A percentile compares a stretch with the other conserved stretches of the same genome.
phyloP scores from a whole-genome alignment of 768 basidiomycete genomes.

The Solioccasus polychromus region DNA sequence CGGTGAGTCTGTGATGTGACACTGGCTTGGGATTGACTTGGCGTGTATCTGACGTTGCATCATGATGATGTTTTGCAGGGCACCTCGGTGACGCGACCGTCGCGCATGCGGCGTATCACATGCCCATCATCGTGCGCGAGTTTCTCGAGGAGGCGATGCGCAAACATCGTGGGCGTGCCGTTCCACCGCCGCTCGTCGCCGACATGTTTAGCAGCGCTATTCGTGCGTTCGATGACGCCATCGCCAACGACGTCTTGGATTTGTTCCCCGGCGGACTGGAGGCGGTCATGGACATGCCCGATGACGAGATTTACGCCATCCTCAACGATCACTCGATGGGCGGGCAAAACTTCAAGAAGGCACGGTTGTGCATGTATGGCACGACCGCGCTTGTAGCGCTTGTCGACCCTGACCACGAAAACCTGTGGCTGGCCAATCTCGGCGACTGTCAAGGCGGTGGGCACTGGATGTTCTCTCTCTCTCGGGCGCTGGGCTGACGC shows the following conservation, averaged over 20 bases:
- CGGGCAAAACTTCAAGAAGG: constrained; percentile 60
- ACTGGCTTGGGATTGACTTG: background rate
- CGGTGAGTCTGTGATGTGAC: constrained; percentile 45
- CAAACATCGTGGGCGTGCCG: constrained; percentile 36
- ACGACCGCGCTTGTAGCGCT: constrained; percentile 74
- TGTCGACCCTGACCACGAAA: constrained; percentile 62
- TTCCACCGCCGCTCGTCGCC: constrained; percentile 50
- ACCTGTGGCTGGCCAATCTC: constrained; percentile 78
- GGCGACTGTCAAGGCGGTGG: constrained; percentile 78
- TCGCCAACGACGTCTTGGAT: constrained; percentile 61
- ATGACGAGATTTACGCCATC: constrained; percentile 52
- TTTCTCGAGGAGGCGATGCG: constrained; percentile 45
- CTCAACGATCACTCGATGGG: constrained; percentile 64
- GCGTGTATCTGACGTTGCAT: too few relatives aligned
- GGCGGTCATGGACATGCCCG: constrained; percentile 48
- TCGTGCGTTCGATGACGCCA: constrained; percentile 61
- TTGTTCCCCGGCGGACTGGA: constrained; percentile 57
- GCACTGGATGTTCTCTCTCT: constrained; percentile 22
- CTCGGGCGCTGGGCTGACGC: constrained; percentile 1
- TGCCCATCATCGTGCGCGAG: constrained; percentile 64
- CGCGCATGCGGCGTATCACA: constrained; percentile 63
- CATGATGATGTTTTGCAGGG: constrained; percentile 35
- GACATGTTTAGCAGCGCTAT: constrained; percentile 58
- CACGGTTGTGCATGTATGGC: constrained; percentile 73
- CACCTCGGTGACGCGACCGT: constrained; percentile 70